Evolutionary conservation across 176 grass and related monocot species (phyloP).

Genomic region (Hyparrhenia diplandra): DNA sequence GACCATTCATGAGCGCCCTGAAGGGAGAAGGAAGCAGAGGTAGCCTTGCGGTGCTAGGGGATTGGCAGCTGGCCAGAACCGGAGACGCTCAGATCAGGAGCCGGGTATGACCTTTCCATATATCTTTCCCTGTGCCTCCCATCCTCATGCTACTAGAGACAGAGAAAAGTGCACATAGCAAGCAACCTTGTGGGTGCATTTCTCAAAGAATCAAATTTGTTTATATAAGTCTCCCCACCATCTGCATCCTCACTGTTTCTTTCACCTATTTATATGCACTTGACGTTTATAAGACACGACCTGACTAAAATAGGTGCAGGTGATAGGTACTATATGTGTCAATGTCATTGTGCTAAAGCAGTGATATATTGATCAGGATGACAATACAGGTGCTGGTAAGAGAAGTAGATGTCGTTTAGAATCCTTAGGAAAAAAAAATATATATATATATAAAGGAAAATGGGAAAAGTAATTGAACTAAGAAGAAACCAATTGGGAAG

Average conservation of each 20-base stretch:
- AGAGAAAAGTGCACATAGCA: neutral
- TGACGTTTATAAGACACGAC: neutral
- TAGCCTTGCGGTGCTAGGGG: too few species aligned
- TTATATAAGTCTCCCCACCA: too few species aligned
- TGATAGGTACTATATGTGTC: neutral
- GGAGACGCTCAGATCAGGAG: too few species aligned
- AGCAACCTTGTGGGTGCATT: neutral
- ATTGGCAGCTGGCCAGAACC: too few species aligned
- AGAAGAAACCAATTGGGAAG: neutral
- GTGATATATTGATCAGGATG: neutral
- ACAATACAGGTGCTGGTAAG: neutral
- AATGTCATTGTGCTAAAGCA: neutral
- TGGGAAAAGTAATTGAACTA: neutral
- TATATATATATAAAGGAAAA: neutral
- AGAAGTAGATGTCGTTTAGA: neutral
- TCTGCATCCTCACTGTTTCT: neutral
- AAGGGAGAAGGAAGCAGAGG: too few species aligned
- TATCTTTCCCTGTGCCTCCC: neutral
- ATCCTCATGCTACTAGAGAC: neutral
- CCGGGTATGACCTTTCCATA: too few species aligned
- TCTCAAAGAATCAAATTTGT: too few species aligned
- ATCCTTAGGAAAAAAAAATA: too few species aligned
- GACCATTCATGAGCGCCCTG: too few species aligned
- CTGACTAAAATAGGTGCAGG: neutral
- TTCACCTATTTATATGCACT: neutral